Evolutionary conservation across 1,284 basidiomycete genomes (phyloP), one percentile per base, ranked within the genome.

Genomic region (Sporisorium scitamineum): DNA sequence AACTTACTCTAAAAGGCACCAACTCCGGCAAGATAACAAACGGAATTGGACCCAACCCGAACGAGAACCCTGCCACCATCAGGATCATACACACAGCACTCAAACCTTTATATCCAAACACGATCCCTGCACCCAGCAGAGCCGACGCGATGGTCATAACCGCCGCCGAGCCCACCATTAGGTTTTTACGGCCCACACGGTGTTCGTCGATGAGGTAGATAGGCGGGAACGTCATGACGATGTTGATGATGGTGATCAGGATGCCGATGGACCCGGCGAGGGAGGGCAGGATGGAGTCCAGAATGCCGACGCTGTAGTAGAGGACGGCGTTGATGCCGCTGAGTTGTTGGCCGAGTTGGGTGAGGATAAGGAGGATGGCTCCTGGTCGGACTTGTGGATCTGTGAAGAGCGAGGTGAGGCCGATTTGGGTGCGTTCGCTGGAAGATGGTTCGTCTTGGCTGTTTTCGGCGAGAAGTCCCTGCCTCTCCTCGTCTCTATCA

Each of bases 21-120:
- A 97, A 90, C 83, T 97, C 95, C n/a, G 94, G 91, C 32, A 96
- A 91, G 86, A 97, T 92, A 45, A 97, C 90, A 84, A 95, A 97
- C 0, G 95, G 95, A 37, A 97, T 70, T 5, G 95, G 94, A 0
- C 95, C 95, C n/a, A 97, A 88, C 1, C 95, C 95, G 41, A 93
- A 87, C 0, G 93, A 92, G 84, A 96, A 97, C 0, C 92, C 92
- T 91, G 91, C 93, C 37, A 97, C 91, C 84, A 97, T 95, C 1
- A 90, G 88, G 51, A 94, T 86, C 74, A 97, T 94, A 5, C 92
- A 90, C 26, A 93, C 82, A 59, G 92, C 94, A 9, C 92, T 90
- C 10, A 94, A 81, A 7, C 87, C 85, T 22, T 57, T 45, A 44
- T 75, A 69, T 3, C 65, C 69, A 14, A 89, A 89, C 62, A 89